Percentiles rank a stretch among this genome's conserved stretches.
phyloP scores from a whole-genome alignment of 176 grass and related monocot genomes.

The Typha latifolia region DNA sequence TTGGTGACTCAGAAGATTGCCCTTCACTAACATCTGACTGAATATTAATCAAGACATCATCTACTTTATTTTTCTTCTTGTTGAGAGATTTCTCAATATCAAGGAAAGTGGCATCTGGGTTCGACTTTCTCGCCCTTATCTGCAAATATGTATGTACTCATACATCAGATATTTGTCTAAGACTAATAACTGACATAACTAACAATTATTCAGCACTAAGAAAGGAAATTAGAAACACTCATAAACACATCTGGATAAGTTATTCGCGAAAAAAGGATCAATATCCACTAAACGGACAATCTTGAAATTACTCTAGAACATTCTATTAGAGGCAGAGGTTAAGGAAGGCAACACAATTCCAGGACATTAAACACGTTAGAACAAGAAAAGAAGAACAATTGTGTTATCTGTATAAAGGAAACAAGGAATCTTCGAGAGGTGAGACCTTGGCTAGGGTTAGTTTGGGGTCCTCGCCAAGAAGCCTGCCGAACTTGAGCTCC shows the following conservation, averaged over 20 bases:
- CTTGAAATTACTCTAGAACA: too few relatives aligned
- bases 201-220: background rate
- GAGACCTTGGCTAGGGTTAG: constrained; percentile 73
- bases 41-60: constrained; percentile 56
- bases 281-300: too few relatives aligned
- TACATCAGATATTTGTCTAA: background rate
- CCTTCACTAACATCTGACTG: constrained; percentile 35
- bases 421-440: background rate
- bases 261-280: too few relatives aligned
- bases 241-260: background rate
- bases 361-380: too few relatives aligned
- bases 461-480: constrained; percentile 78
- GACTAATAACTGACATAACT: background rate
- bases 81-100: constrained; percentile 63
- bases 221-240: background rate
- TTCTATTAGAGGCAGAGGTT: too few relatives aligned
- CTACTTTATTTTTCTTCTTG: constrained; percentile 48
- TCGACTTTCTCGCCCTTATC: constrained; percentile 75
- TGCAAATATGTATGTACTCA: constrained; percentile 17
- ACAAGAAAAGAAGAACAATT: too few relatives aligned
- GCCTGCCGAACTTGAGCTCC: constrained; percentile 66
- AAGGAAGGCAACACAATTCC: too few relatives aligned
- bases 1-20: constrained; percentile 14
- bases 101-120: constrained; percentile 63
- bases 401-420: too few relatives aligned